Base-by-base conservation (phyloP, 805 yeast genomes). In the Saccharomycopsis olivae region DNA sequence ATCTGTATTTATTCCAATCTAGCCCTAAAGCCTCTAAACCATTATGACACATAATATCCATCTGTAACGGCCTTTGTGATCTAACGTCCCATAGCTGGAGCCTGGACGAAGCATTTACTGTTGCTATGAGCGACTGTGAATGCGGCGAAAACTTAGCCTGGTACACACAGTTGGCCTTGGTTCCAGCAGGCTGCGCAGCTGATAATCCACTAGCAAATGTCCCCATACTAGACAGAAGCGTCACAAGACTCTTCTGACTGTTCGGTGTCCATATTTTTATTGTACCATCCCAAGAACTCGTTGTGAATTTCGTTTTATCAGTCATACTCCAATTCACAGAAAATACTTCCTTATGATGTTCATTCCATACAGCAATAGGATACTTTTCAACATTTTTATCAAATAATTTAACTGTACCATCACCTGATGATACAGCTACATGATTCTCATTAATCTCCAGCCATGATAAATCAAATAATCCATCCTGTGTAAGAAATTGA, bases 231-330 rank as follows among this genome's bases (percentile, higher is more conserved):
- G 46, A 39, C 19, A 62, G 54, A 33, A 85, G 61, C 1, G 88
- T 78, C 41, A 75, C 35, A 40, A 84, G 46, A 19, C 86, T 73
- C 15, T 66, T 61, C 21, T 57, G 60, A 41, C 87, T 63, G 29
- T 58, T 57, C 0, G 92, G 87, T 0, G 77, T 58, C 94, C 94
- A 84, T 3, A 85, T 53, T 57, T 84, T 85, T 29, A 88, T 71
- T 0, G 81, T 64, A 0, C 96, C 95, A 57, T 89, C 97, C 97
- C 97, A 89, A 6, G 94, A 80, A 20, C 88, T 71, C 15, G 89
- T 70, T 29, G 80, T 75, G 58, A 89, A 84, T 14, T 64, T 65
- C 3, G 69, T 53, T 59, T 86, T 82, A 47, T 77, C 80, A 3
- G 75, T 71, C 44, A 78, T 54, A 53, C 78, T 80, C 92, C 92